Percentiles rank a stretch among this genome's conserved stretches.
These are phyloP conservation scores for Fomitopsis schrenkii DNA, from an alignment of 1,284 basidiomycete species.

Conservation along the genomic window DNA sequence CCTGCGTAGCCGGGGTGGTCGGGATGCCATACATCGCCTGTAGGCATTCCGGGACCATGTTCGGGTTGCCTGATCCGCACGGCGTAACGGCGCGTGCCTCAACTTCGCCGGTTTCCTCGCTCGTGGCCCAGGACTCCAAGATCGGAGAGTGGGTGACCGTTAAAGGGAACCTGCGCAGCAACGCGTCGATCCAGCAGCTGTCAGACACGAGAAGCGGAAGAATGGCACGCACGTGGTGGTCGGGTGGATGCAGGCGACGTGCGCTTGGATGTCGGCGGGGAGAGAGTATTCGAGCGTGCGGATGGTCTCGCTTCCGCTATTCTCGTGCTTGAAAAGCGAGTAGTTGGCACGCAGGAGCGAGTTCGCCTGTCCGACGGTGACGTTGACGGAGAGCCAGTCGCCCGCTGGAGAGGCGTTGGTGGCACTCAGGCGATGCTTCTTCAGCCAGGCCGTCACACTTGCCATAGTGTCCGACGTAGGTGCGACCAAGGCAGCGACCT, in stretches of 20 bases:
- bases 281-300: conserved; percentile 37
- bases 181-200: not conserved
- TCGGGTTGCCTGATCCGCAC: conserved; percentile 25
- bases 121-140: not conserved
- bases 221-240: conserved; percentile 27
- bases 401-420: conserved; percentile 30
- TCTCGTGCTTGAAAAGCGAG: conserved; percentile 28
- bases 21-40: conserved; percentile 46
- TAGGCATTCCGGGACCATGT: conserved; percentile 44
- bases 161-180: conserved; percentile 17
- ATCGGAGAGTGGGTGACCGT: not conserved
- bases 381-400: conserved; percentile 37
- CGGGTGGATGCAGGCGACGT: conserved; percentile 32
- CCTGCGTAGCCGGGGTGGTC: conserved; percentile 40
- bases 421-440: conserved; percentile 31
- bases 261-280: conserved; percentile 27
- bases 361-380: conserved; percentile 24
- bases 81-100: not conserved
- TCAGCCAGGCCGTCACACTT: conserved; percentile 35
- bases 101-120: not conserved
- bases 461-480: conserved; percentile 31
- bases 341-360: conserved; percentile 30
- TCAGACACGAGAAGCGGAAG: not conserved
- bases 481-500: conserved; percentile 37
- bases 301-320: conserved; percentile 24